Base-by-base conservation (phyloP, 2,329 filamentous ascomycete species). In the Epicoccum sorghinum region DNA sequence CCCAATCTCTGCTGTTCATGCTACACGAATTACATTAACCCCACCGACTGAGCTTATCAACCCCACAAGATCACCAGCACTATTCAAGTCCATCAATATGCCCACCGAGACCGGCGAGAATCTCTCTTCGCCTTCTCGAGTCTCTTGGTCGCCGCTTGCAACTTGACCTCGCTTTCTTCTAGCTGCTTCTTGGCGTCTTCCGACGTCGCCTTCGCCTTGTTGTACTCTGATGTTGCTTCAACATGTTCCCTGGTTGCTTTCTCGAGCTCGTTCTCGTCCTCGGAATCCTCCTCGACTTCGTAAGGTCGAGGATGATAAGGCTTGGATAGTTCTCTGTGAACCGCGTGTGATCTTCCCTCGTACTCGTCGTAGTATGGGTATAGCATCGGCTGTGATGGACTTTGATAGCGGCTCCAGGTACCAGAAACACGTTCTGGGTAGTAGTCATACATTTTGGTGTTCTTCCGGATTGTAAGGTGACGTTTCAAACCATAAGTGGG, bases 141-240 rank as follows among this genome's bases (percentile, higher is more conserved):
- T 4, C 27, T 29, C n/a, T 35, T 39, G 4, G 38, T 23, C 3
- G 50, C 50, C 18, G 13, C 39, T 2, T 47, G 27, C n/a, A 47
- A 5, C 25, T 53, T 53, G 4, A 38, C 50, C 35, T 53, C 50
- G 32, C 44, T 32, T 10, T 44, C 44, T 13, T 53, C 25, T 3
- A 53, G 25, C 9, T 25, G 32, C 23, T 39, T 53, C 8, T 53
- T 47, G 5, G 39, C 33, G 5, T 53, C 33, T 0, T 47, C 44
- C 7, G 35, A n/a, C 14, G 37, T 33, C 5, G 27, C 38, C 38
- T 53, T 53, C 8, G 22, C 39, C 12, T 38, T 53, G n/a, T 53
- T 38, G 5, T 27, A 30, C 7, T 47, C 50, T 13, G 18, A 5
- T 3, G 25, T 47, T 8, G 44, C 50, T 29, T 48, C 35, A 4